Percentiles rank a stretch among this genome's conserved stretches.
Evolutionary conservation across 2,329 filamentous ascomycete species (phyloP).

Genomic region (Epichloe gansuensis): DNA sequence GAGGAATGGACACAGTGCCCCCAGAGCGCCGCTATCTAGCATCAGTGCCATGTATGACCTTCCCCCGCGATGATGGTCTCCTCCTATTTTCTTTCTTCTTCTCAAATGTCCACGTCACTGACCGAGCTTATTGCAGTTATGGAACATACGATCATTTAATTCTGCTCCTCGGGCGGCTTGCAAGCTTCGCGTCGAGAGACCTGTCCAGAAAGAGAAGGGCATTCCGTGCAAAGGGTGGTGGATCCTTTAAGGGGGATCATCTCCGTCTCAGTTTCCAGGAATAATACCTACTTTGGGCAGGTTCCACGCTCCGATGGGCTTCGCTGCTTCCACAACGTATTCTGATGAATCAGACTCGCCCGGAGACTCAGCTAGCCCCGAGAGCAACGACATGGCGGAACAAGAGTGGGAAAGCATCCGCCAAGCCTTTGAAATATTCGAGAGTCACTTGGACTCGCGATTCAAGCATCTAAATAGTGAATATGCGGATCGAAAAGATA

Average conservation of each 20-base stretch:
- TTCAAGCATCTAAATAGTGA: constrained; percentile 68
- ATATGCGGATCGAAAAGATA: constrained; percentile 42
- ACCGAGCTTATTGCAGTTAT: constrained; percentile 42
- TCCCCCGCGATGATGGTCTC: background rate
- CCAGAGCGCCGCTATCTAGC: constrained; percentile 66
- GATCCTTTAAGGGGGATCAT: constrained; percentile 17
- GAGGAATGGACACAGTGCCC: constrained; percentile 77
- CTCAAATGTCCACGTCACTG: constrained; percentile 8
- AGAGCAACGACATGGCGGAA: constrained; percentile 56
- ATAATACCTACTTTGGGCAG: constrained; percentile 42
- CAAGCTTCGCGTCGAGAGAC: constrained; percentile 68
- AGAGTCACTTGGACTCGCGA: constrained; percentile 53
- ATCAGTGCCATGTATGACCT: constrained; percentile 55
- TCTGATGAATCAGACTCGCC: constrained; percentile 30
- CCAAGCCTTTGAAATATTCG: constrained; percentile 56
- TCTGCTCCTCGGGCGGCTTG: constrained; percentile 66
- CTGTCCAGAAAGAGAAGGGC: constrained; percentile 63
- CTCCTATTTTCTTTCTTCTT: background rate
- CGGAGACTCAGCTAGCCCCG: constrained; percentile 47
- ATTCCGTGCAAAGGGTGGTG: constrained; percentile 20
- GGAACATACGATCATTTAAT: constrained; percentile 83
- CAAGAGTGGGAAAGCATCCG: constrained; percentile 69
- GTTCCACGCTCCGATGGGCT: constrained; percentile 40
- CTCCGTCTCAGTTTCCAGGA: constrained; percentile 38
- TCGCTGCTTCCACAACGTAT: constrained; percentile 36